Base-by-base conservation (phyloP, 2,329 filamentous ascomycete genomes). In the Alternaria triticimaculans region DNA sequence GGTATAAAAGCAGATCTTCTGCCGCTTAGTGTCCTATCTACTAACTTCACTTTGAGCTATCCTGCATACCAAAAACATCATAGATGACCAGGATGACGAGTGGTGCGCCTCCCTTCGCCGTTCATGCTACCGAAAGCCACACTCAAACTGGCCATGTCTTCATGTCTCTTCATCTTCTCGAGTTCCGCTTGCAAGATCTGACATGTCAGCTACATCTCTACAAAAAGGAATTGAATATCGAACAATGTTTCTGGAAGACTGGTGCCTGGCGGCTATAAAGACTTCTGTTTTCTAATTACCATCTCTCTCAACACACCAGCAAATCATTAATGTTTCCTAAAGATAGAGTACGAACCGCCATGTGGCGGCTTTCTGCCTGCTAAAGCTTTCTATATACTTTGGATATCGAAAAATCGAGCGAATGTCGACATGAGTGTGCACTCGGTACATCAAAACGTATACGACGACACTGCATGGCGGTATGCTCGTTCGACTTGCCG, bases 251-350 rank as follows among this genome's bases (percentile, higher is more conserved):
- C 14, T 15, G 14, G 1, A 37, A 37, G 14, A 37, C 33, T 37
- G 33, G 0, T 1, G 15, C 33, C 15, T n/a, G 10, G 1, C 2
- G 15, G 5, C 33, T 10, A 41, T 0, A 15, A n/a, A 41, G n/a
- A 15, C 8, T 41, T 41, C 15, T 41, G 33, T 15, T 41, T 15
- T 41, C 15, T 41, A 8, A 8, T 4, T 5, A 37, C 15, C 15
- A 37, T n/a, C 33, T 9, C 0, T 15, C 33, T 10, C 15, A n/a
- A 37, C 0, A n/a, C 2, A 37, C 8, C 2, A 0, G 4, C 15
- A 9, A 3, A 37, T 37, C 7, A 5, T 37, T 15, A 15, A 4
- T 6, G 3, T 37, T 15, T 37, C 30, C 30, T 33, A 15, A 33
- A 33, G 12, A 33, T 14, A 0, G 30, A 33, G 12, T 6, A 33